Evolutionary conservation across 805 yeast species (phyloP), one percentile per base, ranked within the genome.

Genomic region (Pichia kluyveri): DNA sequence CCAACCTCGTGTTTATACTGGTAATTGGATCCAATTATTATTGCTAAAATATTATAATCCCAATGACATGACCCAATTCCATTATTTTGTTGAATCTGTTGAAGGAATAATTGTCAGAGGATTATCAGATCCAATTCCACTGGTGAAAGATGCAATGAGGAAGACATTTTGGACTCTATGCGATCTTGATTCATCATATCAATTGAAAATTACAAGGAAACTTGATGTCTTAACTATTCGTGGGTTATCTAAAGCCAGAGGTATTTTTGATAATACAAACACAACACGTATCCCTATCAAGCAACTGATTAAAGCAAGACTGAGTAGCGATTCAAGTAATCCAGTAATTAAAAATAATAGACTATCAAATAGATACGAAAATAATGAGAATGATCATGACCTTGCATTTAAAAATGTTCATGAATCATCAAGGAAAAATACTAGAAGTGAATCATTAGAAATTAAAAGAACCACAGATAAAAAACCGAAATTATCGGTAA

Each of bases 121-220:
- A 19, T 68, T 93, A 0, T 60, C 77, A 0, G 98, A 90, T 61
- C 86, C 96, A 0, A 83, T 84, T 50, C 87, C 90, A 0, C 68
- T 76, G 0, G 96, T 86, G 0, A 73, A 97, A 54, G 95, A 81
- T 56, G 69, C 79, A 0, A 85, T 83, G 69, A 75, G 96, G 60
- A 68, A 71, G 3, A 72, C 88, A 0, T 91, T 75, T 57, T 90
- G 96, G 96, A 69, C 76, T 14, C 74, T 79, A 47, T 73, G 72
- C 54, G 70, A 68, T 19, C 58, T 72, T 8, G 83, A 78, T 65
- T 84, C 86, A 0, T 57, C 63, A 0, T 66, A 69, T 14, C 84
- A 81, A 0, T 76, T 73, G 15, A 54, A 52, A 15, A 61, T 67
- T 7, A 51, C 68, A 46, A 49, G 47, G 17, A 67, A 60, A 37